A percentile compares a stretch with the other conserved stretches of the same genome.
These are phyloP conservation scores for Diatrype stigma DNA, from an alignment of 2,329 filamentous ascomycete genomes.

Conservation along the genomic window DNA sequence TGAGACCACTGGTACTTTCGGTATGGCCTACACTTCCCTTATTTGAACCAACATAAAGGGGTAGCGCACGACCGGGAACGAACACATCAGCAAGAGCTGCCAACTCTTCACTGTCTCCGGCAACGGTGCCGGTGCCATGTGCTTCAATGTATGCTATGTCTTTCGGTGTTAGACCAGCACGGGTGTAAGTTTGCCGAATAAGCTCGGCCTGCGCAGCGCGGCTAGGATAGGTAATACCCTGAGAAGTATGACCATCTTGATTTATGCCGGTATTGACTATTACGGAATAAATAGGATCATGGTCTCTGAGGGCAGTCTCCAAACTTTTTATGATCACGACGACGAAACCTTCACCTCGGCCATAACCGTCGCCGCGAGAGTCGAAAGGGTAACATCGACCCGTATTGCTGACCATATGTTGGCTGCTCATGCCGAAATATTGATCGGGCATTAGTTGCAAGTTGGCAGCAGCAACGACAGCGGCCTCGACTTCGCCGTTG, in stretches of 20 bases:
- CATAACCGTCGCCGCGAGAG: slow-evolving; percentile 31
- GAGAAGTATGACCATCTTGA: slow-evolving; percentile 34
- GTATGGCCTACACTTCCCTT: slow-evolving; percentile 19
- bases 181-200: slow-evolving; percentile 14
- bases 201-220: slow-evolving; percentile 16
- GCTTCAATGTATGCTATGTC: slow-evolving; percentile 21
- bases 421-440: slow-evolving; percentile 10
- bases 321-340: slow-evolving; percentile 34
- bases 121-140: slow-evolving; percentile 22
- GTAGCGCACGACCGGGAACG: background rate
- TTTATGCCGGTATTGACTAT: slow-evolving; percentile 33
- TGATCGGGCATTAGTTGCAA: slow-evolving; percentile 22
- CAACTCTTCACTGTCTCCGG: slow-evolving; percentile 13
- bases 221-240: slow-evolving; percentile 31
- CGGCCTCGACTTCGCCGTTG: slow-evolving; percentile 22
- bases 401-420: slow-evolving; percentile 12
- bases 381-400: slow-evolving; percentile 26
- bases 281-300: slow-evolving; percentile 21
- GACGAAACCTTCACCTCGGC: slow-evolving; percentile 33
- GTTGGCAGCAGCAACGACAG: slow-evolving; percentile 23
- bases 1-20: slow-evolving; percentile 15
- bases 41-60: slow-evolving; percentile 13
- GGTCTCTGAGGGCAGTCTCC: slow-evolving; percentile 31
- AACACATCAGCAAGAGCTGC: slow-evolving; percentile 10
- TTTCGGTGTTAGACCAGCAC: slow-evolving; percentile 10